Conservation (phyloP, 192 early-diverging fungal genomes). For the Gorgonomyces haynaldii region DNA sequence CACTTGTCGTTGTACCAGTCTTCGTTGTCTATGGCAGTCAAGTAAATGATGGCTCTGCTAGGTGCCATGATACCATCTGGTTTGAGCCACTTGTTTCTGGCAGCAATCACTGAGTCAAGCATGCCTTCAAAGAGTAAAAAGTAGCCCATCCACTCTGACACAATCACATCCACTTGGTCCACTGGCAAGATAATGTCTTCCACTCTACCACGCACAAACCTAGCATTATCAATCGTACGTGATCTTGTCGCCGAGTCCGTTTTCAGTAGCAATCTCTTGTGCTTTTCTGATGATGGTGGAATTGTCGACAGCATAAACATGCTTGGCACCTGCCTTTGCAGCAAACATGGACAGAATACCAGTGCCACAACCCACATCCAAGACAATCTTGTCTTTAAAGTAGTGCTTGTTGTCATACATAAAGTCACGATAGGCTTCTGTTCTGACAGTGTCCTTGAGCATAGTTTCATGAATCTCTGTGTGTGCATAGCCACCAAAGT, state of each 20-base stretch:
- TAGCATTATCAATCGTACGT: conserved; percentile 8
- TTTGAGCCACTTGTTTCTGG: conserved; percentile 67
- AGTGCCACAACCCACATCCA: conserved; percentile 85
- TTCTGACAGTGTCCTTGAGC: conserved; percentile 74
- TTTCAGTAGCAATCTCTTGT: conserved; percentile 59
- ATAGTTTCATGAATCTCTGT: conserved; percentile 68
- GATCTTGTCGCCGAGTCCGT: conserved; percentile 44
- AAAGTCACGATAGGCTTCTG: conserved; percentile 68
- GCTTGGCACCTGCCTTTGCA: conserved; percentile 69
- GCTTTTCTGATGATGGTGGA: conserved; percentile 78
- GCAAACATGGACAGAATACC: conserved; percentile 90
- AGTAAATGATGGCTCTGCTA: conserved; percentile 54
- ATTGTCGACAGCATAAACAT: conserved; percentile 69
- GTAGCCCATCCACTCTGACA: conserved; percentile 93
- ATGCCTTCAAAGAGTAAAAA: conserved; percentile 84
- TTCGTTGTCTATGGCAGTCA: conserved; percentile 64
- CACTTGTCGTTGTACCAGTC: conserved; percentile 71
- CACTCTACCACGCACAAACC: conserved; percentile 56
- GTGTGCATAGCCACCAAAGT: conserved; percentile 48
- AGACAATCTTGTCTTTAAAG: conserved; percentile 75
- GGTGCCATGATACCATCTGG: conserved; percentile 60
- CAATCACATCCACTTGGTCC: conserved; percentile 67
- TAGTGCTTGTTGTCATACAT: conserved; percentile 73
- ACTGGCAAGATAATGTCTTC: conserved; percentile 71
- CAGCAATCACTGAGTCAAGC: conserved; percentile 78